These are phyloP conservation scores for Penicillium freii DNA, from an alignment of 2,329 filamentous ascomycete genomes.

Conservation along the genomic window DNA sequence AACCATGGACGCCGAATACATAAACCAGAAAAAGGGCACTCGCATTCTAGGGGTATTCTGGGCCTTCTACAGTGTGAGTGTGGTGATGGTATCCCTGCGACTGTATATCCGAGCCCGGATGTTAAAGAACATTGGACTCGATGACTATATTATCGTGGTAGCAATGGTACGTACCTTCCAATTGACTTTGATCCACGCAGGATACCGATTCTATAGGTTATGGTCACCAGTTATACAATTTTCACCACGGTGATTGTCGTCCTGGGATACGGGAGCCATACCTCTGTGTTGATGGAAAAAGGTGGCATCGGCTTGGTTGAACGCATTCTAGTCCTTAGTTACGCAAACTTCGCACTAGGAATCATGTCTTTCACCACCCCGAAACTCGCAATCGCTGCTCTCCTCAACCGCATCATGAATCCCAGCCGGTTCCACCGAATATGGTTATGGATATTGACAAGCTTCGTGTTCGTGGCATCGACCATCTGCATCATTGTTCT, in stretches of 20 bases:
- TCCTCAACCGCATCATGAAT: conserved; percentile 30
- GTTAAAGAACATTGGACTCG: conserved; percentile 31
- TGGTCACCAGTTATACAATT: conserved; percentile 32
- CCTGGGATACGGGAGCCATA: conserved; percentile 43
- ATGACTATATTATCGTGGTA: conserved; percentile 39
- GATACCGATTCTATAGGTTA: conserved; percentile 13
- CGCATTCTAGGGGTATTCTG: conserved; percentile 32
- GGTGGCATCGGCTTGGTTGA: conserved; percentile 27
- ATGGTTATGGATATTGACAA: conserved; percentile 30
- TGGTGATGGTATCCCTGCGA: conserved; percentile 31
- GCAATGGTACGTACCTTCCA: conserved; percentile 30
- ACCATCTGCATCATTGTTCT: conserved; percentile 41
- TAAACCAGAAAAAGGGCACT: conserved; percentile 33
- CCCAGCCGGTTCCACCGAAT: conserved; percentile 17
- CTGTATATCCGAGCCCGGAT: conserved; percentile 34
- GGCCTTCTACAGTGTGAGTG: conserved; percentile 29
- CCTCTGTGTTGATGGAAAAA: conserved; percentile 26
- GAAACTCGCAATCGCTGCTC: conserved; percentile 27
- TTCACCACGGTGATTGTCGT: conserved; percentile 38
- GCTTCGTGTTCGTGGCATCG: conserved; percentile 30
- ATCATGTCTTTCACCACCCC: conserved; percentile 31
- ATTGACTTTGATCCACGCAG: background rate
- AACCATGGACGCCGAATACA: background rate
- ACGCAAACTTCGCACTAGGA: conserved; percentile 26
- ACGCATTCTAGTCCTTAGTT: conserved; percentile 22